Conservation (phyloP, 495 filamentous ascomycete genomes). For the Acidiella bohemica region DNA sequence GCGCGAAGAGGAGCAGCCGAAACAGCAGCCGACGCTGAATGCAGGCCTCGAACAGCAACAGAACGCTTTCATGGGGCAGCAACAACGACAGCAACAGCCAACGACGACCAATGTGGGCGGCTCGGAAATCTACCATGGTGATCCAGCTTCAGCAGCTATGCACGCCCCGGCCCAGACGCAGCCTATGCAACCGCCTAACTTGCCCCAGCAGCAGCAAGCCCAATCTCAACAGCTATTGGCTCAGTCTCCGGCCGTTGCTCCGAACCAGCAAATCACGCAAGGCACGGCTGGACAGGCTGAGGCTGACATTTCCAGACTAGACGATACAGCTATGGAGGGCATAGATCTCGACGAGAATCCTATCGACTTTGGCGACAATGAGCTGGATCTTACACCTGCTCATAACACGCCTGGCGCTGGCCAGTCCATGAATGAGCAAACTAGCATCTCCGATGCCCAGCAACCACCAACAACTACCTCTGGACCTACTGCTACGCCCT, state of each 20-base stretch:
- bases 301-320: slow-evolving; percentile 8
- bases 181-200: not conserved
- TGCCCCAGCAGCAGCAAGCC: not conserved
- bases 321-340: slow-evolving; percentile 12
- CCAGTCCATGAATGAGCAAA: too few species aligned
- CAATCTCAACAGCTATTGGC: not conserved
- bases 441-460: not conserved
- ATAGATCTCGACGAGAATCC: too few species aligned
- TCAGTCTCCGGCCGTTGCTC: not conserved
- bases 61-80: not conserved
- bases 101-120: not conserved
- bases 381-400: too few species aligned
- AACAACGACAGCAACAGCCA: not conserved
- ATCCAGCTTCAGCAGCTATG: slow-evolving; percentile 19
- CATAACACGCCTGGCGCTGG: too few species aligned
- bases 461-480: not conserved
- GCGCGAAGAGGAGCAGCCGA: slow-evolving; percentile 20
- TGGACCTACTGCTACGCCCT: too few species aligned
- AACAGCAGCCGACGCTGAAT: not conserved
- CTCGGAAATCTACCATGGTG: not conserved
- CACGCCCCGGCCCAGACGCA: not conserved
- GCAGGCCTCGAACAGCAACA: not conserved
- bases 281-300: not conserved
- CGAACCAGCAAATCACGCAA: not conserved
- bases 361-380: slow-evolving; percentile 11